Conservation (phyloP, 345 rosid genomes). For the Alliaria petiolata region DNA sequence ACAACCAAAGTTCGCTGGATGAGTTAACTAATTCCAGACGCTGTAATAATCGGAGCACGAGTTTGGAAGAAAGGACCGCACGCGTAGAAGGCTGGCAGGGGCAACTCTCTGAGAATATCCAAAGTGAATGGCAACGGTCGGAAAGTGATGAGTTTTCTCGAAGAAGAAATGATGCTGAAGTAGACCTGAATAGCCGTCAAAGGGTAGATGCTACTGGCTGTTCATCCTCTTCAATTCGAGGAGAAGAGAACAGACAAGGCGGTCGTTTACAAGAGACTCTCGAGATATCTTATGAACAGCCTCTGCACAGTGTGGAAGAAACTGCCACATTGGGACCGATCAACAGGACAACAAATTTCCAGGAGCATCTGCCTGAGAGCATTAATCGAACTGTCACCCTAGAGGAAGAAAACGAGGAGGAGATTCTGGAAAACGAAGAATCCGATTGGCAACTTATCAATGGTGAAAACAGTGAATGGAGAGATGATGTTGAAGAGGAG, state of each 20-base stretch:
- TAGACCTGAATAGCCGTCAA: conserved; percentile 29
- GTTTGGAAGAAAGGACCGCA: conserved; percentile 41
- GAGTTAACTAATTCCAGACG: conserved; percentile 38
- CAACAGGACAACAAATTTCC: conserved; percentile 28
- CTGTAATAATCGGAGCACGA: conserved; percentile 30
- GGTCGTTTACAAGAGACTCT: conserved; percentile 8
- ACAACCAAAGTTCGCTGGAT: conserved; percentile 28
- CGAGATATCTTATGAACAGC: conserved; percentile 30
- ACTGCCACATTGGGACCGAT: conserved; percentile 15
- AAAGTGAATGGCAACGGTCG: conserved; percentile 34
- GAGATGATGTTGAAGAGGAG: conserved; percentile 38
- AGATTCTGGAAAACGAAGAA: conserved; percentile 40
- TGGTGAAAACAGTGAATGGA: conserved; percentile 41
- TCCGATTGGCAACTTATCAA: conserved; percentile 37
- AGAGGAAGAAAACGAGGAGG: conserved; percentile 39
- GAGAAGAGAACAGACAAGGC: conserved; percentile 28
- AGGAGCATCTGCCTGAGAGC: conserved; percentile 32
- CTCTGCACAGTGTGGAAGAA: conserved; percentile 32
- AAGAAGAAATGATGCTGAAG: conserved; percentile 36
- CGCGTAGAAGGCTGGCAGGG: conserved; percentile 42
- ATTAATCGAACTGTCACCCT: conserved; percentile 32
- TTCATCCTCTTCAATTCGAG: conserved; percentile 28
- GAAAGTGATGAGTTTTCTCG: conserved; percentile 31
- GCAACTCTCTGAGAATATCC: conserved; percentile 41
- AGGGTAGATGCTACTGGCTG: conserved; percentile 24